phyloP scores from a whole-genome alignment of 2,329 filamentous ascomycete genomes.

The Colletotrichum cereale region DNA sequence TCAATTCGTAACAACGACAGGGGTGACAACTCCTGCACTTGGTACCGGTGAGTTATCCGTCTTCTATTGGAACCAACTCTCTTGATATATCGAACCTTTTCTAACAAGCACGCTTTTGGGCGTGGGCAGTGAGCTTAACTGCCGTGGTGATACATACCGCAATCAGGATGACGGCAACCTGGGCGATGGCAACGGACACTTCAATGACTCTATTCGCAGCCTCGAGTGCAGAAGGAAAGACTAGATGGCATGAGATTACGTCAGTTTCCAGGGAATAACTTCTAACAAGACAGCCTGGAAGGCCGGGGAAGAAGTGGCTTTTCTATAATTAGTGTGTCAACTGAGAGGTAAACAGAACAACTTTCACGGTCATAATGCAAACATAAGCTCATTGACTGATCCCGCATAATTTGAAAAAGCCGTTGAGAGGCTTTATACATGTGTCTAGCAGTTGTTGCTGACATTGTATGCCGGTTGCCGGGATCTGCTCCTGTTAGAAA shows the following conservation, averaged over 20 bases:
- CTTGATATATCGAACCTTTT: background rate
- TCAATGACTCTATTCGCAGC: constrained; percentile 11
- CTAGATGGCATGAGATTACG: background rate
- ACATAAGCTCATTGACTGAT: background rate
- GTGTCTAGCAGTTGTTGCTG: too few relatives aligned
- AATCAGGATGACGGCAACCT: constrained; percentile 10
- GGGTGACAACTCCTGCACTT: background rate
- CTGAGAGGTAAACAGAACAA: background rate
- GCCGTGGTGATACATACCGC: background rate
- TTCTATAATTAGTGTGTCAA: background rate
- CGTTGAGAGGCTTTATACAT: background rate
- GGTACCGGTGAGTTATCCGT: background rate
- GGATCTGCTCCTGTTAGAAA: too few relatives aligned
- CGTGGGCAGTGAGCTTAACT: background rate
- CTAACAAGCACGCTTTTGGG: background rate
- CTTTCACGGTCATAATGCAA: background rate
- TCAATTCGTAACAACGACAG: constrained; percentile 1
- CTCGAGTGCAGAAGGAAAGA: background rate
- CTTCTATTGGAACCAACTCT: too few relatives aligned
- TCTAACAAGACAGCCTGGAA: too few relatives aligned
- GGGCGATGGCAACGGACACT: constrained; percentile 1
- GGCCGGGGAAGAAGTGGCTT: too few relatives aligned
- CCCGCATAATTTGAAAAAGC: too few relatives aligned
- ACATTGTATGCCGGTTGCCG: too few relatives aligned
- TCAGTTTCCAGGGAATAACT: background rate